These are phyloP conservation scores for Leishmania tarentolae DNA, from an alignment of 208 protist genomes.

Conservation along the genomic window DNA sequence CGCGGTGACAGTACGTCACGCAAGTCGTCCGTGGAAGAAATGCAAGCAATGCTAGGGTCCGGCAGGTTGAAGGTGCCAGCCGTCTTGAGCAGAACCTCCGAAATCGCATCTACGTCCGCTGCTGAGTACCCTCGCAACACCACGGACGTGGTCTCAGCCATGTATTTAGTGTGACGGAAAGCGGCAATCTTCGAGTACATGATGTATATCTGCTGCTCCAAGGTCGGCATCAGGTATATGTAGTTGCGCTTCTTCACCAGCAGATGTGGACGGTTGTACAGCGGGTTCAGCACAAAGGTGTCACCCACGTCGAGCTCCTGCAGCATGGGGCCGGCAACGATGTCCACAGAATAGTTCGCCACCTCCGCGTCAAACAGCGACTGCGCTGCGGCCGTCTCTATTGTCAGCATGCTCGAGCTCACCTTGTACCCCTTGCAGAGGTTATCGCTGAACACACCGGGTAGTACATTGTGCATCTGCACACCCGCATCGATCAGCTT, in stretches of 20 bases:
- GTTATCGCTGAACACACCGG: not conserved
- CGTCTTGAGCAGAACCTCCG: slow-evolving; percentile 5
- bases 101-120: not conserved
- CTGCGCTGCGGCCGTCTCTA: not conserved
- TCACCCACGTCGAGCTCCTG: not conserved
- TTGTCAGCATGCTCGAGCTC: not conserved
- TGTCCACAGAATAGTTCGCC: slow-evolving; percentile 13
- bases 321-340: slow-evolving; percentile 9
- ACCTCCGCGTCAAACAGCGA: slow-evolving; percentile 6
- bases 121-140: slow-evolving; percentile 9
- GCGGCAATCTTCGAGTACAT: slow-evolving; percentile 10
- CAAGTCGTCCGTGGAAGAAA: not conserved
- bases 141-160: not conserved
- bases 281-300: not conserved
- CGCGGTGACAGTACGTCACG: not conserved
- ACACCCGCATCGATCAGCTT: not conserved
- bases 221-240: slow-evolving; percentile 32
- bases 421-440: not conserved
- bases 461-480: not conserved
- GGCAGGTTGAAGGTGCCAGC: slow-evolving; percentile 14
- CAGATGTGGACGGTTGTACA: slow-evolving; percentile 2
- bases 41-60: not conserved
- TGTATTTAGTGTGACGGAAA: not conserved
- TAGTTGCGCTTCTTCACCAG: slow-evolving; percentile 13
- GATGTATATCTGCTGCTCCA: slow-evolving; percentile 41